Evolutionary conservation across 2,329 filamentous ascomycete species (phyloP).

Genomic region (Metarhizium humberi): DNA sequence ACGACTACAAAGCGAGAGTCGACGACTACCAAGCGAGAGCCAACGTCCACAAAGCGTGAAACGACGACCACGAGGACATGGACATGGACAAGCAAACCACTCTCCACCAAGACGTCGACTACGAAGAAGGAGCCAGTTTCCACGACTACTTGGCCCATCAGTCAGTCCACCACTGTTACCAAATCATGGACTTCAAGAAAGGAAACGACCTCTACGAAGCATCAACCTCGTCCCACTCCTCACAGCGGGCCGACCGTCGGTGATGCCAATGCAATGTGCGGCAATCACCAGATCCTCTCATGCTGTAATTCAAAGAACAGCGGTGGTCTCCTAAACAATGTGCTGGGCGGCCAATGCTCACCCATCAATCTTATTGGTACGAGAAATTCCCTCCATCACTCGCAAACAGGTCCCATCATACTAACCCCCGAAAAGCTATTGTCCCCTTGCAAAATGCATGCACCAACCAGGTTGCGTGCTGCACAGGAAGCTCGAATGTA

Average conservation of each 20-base stretch:
- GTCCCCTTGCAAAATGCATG: not conserved
- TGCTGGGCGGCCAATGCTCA: not conserved
- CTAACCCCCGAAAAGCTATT: not conserved
- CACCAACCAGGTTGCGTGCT: not conserved
- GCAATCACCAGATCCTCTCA: not conserved
- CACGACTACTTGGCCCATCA: no score
- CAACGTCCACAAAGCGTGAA: no score
- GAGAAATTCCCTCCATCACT: no score
- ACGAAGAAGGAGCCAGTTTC: no score
- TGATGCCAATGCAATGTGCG: not conserved
- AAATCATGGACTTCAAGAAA: no score
- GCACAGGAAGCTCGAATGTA: not conserved
- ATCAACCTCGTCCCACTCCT: not conserved
- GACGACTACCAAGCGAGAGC: no score
- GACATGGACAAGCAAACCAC: no score
- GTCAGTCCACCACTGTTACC: no score
- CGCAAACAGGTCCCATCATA: not conserved
- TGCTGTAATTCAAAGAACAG: not conserved
- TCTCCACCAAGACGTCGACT: no score
- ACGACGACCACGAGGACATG: no score
- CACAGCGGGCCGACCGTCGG: not conserved
- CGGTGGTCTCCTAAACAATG: not conserved
- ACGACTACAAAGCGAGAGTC: no score
- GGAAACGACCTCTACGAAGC: no score
- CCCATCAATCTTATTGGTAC: not conserved